phyloP scores from a whole-genome alignment of 192 early-diverging fungal genomes.

The Glomus cerebriforme region DNA sequence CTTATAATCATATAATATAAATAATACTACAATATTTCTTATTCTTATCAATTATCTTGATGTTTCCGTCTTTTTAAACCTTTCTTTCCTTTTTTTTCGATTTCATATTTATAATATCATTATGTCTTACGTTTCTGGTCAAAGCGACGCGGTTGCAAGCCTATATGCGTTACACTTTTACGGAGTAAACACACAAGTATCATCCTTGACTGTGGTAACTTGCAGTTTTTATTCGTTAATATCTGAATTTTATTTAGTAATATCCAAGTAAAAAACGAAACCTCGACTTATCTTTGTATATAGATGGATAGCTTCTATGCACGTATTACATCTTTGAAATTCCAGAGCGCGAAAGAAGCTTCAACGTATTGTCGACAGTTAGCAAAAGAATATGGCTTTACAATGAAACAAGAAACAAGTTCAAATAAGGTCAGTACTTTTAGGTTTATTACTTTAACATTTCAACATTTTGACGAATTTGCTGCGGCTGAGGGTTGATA shows the following conservation, averaged over 20 bases:
- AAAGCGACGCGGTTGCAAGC: neutral
- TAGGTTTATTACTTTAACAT: neutral
- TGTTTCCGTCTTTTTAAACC: neutral
- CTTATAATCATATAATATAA: too few species aligned
- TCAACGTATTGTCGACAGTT: constrained; percentile 49
- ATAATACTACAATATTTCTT: too few species aligned
- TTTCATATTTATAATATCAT: neutral
- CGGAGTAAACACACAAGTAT: neutral
- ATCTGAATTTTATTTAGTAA: neutral
- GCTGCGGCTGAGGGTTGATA: neutral
- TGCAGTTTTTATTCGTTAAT: neutral
- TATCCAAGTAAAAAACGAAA: neutral
- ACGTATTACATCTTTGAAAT: constrained; percentile 47
- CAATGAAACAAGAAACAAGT: constrained; percentile 62
- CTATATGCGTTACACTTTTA: neutral
- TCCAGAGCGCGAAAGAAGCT: constrained; percentile 46
- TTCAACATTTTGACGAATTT: neutral
- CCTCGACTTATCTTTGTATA: neutral
- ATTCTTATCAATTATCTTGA: neutral
- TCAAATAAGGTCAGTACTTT: constrained; percentile 50
- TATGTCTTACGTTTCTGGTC: neutral
- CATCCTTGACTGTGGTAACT: neutral
- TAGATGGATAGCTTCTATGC: constrained; percentile 60
- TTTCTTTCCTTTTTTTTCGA: neutral
- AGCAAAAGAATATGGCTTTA: constrained; percentile 54